Base-by-base conservation (phyloP, 441 rosid genomes). In the Geranium incanum region DNA sequence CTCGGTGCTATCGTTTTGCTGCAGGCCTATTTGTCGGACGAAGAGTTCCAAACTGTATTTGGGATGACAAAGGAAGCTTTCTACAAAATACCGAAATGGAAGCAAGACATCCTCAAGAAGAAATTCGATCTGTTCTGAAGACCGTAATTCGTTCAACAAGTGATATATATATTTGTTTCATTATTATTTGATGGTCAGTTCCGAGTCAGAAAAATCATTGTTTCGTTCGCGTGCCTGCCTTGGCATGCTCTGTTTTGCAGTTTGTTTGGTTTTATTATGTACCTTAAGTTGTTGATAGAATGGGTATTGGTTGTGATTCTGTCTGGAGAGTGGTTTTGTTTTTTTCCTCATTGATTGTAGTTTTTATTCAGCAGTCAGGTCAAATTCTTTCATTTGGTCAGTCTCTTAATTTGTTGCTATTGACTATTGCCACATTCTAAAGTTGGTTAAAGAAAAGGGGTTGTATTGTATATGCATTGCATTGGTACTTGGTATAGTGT, bases 81-180 rank as follows among this genome's bases (percentile, higher is more conserved):
- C 71, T 86, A 85, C 74, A 84, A 84, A 79, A 69, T 85, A 75
- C 96, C 99, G 9, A 88, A 84, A 76, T 95, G 99, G 99, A 95
- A 95, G 88, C 97, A 95, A 85, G 98, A 95, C 81, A 76, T 90
- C 76, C 88, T 79, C 75, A 95, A 95, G 89, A 91, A 77, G 90
- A 95, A 93, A 77, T 80, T 79, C 66, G 99, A 91, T 79, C 78
- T 95, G 78, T 95, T 95, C 84, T 95, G 89, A 82, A 78, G 37
- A 57, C 33, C 33, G 33, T 28, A 45, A 36, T 21, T 57, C 66
- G 64, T 65, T 37, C 36, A 19, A 59, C 43, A 66, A 72, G 71
- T 71, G 55, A 68, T 70, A 62, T 72, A 64, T 55, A 45, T 45
- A 45, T 45, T 2, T 45, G 33, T 28, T 2, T 28, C 33, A 28